Conservation (phyloP, 2,329 filamentous ascomycete species). For the Zarea fungicola region DNA sequence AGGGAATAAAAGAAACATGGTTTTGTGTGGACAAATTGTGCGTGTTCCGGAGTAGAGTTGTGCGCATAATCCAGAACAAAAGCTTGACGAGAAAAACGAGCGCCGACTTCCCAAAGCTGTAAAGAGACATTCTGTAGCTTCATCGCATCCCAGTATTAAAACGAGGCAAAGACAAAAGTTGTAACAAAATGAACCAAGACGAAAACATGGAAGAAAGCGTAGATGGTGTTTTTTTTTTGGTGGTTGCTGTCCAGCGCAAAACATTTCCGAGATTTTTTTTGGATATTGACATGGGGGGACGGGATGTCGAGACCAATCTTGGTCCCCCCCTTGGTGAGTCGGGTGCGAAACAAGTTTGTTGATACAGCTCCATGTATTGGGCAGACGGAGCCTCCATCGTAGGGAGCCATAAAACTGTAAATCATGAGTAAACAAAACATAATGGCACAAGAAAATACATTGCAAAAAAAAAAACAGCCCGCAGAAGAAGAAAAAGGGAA, state of each 20-base stretch:
- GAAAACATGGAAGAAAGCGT: neutral
- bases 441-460: neutral
- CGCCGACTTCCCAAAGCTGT: conserved; percentile 9
- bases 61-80: neutral
- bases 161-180: neutral
- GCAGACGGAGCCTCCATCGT: conserved; percentile 1
- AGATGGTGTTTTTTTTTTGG: neutral
- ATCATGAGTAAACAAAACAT: neutral
- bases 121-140: conserved; percentile 6
- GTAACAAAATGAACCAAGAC: conserved; percentile 2
- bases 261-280: conserved; percentile 7
- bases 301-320: conserved; percentile 6
- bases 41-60: neutral
- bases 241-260: conserved; percentile 8
- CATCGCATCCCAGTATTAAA: conserved; percentile 2
- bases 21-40: conserved; percentile 6
- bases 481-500: conserved; percentile 17
- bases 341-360: conserved; percentile 5
- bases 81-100: neutral
- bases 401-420: conserved; percentile 6
- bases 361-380: conserved; percentile 1
- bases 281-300: neutral
- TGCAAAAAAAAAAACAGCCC: conserved; percentile 14
- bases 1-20: conserved; percentile 14
- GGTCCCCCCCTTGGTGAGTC: neutral